Percentiles rank a stretch among this genome's conserved stretches.
phyloP scores from a whole-genome alignment of 2,329 filamentous ascomycete genomes.

The Paraphoma sp. region DNA sequence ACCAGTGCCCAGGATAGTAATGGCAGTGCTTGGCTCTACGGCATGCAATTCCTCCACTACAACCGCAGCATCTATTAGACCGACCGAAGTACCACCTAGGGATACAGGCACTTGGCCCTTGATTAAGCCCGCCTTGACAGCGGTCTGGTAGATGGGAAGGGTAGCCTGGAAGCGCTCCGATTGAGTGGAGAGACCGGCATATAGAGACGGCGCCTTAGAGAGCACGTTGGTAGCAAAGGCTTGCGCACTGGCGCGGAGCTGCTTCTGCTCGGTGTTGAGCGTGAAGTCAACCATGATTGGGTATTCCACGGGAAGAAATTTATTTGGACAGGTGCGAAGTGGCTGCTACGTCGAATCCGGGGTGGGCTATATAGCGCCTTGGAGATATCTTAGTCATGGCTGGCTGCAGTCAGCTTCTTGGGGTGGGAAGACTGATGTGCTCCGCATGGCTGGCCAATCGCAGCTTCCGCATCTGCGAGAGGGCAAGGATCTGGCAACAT shows the following conservation, averaged over 20 bases:
- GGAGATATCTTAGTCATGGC: too few species aligned
- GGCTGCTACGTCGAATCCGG: too few species aligned
- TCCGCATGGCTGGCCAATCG: not conserved
- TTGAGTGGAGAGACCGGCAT: slow-evolving; percentile 24
- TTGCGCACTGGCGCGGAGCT: slow-evolving; percentile 15
- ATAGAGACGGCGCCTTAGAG: slow-evolving; percentile 19
- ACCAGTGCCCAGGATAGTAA: slow-evolving; percentile 61
- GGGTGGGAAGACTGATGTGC: not conserved
- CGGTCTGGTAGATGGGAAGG: slow-evolving; percentile 54
- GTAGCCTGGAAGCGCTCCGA: slow-evolving; percentile 57
- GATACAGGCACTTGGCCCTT: slow-evolving; percentile 55
- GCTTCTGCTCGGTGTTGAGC: slow-evolving; percentile 17
- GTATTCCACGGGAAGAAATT: too few species aligned
- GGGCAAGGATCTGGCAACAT: not conserved
- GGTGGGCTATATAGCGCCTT: not conserved
- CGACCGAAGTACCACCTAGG: slow-evolving; percentile 55
- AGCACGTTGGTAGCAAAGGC: slow-evolving; percentile 19
- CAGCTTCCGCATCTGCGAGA: not conserved
- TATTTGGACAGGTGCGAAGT: too few species aligned
- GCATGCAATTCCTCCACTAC: slow-evolving; percentile 62
- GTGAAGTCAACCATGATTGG: slow-evolving; percentile 23
- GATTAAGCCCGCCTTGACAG: slow-evolving; percentile 54
- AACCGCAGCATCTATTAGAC: slow-evolving; percentile 58
- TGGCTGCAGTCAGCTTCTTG: not conserved
- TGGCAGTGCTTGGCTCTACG: slow-evolving; percentile 56